Percentiles rank a stretch among this genome's conserved stretches.
Conservation (phyloP, 1,139 yeast genomes). For the Blastobotrys raffinosifermentans region DNA sequence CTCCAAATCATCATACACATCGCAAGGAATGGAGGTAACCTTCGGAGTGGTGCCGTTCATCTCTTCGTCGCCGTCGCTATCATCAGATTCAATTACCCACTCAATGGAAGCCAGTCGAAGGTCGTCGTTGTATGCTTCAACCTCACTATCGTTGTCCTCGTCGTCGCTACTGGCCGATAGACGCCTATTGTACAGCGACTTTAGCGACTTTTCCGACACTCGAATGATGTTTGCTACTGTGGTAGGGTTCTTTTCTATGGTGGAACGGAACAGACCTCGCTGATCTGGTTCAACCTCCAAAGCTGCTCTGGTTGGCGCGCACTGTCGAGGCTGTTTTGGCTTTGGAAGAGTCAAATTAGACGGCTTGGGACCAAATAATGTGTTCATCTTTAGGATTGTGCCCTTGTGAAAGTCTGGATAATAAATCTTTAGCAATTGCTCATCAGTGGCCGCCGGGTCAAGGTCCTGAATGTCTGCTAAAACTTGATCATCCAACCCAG, state of each 20-base stretch:
- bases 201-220: constrained; percentile 8
- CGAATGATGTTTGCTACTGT: constrained; percentile 10
- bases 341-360: constrained; percentile 45
- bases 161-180: constrained; percentile 18
- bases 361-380: constrained; percentile 61
- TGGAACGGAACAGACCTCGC: constrained; percentile 24
- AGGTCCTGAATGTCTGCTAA: constrained; percentile 5
- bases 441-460: constrained; percentile 18
- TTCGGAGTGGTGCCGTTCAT: not conserved
- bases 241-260: constrained; percentile 10
- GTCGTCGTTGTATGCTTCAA: not conserved
- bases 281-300: constrained; percentile 42
- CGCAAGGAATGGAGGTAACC: constrained; percentile 5
- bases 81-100: constrained; percentile 11
- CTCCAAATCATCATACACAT: constrained; percentile 38
- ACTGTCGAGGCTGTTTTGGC: constrained; percentile 51
- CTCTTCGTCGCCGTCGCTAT: constrained; percentile 1
- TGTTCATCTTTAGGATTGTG: constrained; percentile 58
- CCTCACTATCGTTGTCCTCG: constrained; percentile 4
- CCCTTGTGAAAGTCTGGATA: constrained; percentile 60
- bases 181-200: constrained; percentile 37
- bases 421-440: constrained; percentile 33
- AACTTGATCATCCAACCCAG: not conserved
- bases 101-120: not conserved
- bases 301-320: constrained; percentile 47